A percentile compares a stretch with the other conserved stretches of the same genome.
These are phyloP conservation scores for Phytophthora palmivora DNA, from an alignment of 352 stramenopile species.

Conservation along the genomic window DNA sequence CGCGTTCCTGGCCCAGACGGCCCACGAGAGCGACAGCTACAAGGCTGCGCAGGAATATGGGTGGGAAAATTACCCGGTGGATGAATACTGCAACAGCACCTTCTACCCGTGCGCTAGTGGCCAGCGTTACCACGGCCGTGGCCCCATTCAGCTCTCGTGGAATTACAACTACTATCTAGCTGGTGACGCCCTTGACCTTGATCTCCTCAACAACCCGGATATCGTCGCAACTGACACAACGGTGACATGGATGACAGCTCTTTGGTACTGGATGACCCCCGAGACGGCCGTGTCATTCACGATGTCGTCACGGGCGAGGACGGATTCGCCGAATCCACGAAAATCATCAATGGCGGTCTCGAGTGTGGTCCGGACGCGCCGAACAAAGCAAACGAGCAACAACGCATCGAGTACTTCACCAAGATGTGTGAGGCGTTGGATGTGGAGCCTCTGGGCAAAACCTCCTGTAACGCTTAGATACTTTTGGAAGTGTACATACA, in stretches of 20 bases:
- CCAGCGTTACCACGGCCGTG: constrained; percentile 54
- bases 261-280: constrained; percentile 65
- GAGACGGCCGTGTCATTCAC: constrained; percentile 48
- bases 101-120: constrained; percentile 39
- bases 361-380: constrained; percentile 49
- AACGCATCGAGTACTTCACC: constrained; percentile 42
- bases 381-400: constrained; percentile 45
- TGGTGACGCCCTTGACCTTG: constrained; percentile 41
- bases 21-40: constrained; percentile 54
- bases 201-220: constrained; percentile 48
- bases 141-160: constrained; percentile 58
- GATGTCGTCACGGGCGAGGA: constrained; percentile 43
- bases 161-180: constrained; percentile 64
- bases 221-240: constrained; percentile 41
- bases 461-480: constrained; percentile 45
- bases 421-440: constrained; percentile 40
- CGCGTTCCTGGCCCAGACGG: constrained; percentile 52
- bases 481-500: background rate
- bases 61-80: constrained; percentile 38
- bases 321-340: constrained; percentile 51
- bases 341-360: constrained; percentile 58
- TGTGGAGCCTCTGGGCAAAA: constrained; percentile 40
- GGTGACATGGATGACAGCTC: constrained; percentile 53
- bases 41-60: constrained; percentile 52
- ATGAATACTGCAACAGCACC: constrained; percentile 54